Evolutionary conservation across 2,329 filamentous ascomycete species (phyloP).

Genomic region (Cytospora piceae): DNA sequence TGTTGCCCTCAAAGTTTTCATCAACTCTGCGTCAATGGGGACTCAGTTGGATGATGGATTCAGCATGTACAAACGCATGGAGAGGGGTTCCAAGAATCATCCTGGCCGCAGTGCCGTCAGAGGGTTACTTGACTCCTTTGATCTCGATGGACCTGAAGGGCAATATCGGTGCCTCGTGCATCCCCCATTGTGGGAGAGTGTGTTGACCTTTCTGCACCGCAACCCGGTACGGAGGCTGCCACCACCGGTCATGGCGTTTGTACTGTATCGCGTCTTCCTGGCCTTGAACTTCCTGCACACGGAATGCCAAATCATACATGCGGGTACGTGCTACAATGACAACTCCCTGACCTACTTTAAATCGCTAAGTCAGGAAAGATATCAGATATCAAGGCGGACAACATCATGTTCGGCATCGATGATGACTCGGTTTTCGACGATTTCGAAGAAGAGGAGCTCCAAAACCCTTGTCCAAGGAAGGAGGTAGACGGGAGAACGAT

Average conservation of each 20-base stretch:
- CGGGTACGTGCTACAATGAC: constrained; percentile 40
- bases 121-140: constrained; percentile 43
- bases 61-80: constrained; percentile 47
- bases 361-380: neutral
- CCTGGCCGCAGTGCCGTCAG: constrained; percentile 40
- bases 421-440: neutral
- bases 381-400: constrained; percentile 47
- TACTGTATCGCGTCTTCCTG: constrained; percentile 46
- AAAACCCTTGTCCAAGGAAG: constrained; percentile 48
- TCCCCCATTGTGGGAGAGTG: constrained; percentile 48
- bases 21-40: constrained; percentile 35
- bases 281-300: constrained; percentile 51
- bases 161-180: constrained; percentile 44
- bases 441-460: constrained; percentile 38
- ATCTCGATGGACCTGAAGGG: constrained; percentile 42
- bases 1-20: constrained; percentile 42
- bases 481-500: constrained; percentile 44
- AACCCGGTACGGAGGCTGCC: constrained; percentile 45
- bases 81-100: constrained; percentile 36
- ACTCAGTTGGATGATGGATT: constrained; percentile 42
- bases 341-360: constrained; percentile 8
- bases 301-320: constrained; percentile 50
- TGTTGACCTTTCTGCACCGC: constrained; percentile 43
- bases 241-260: constrained; percentile 39
- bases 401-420: constrained; percentile 44